A percentile compares a stretch with the other conserved stretches of the same genome.
These are phyloP conservation scores for Boletus fagicola DNA, from an alignment of 768 basidiomycete genomes.

Conservation along the genomic window DNA sequence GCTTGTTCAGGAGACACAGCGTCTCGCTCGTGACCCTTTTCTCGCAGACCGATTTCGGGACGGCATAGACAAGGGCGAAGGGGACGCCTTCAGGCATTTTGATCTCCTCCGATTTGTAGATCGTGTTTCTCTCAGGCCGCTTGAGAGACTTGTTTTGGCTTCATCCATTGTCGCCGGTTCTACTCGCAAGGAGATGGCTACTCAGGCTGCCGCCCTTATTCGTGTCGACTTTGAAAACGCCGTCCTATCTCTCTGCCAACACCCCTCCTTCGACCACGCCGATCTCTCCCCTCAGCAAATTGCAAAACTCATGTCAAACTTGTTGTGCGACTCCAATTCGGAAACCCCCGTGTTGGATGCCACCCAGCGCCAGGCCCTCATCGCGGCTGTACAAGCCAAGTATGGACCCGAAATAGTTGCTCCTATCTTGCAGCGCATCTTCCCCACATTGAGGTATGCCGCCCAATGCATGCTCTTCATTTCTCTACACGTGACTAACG, in stretches of 20 bases:
- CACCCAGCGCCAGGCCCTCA: slow-evolving; percentile 70
- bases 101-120: slow-evolving; percentile 82
- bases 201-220: slow-evolving; percentile 63
- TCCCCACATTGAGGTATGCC: slow-evolving; percentile 70
- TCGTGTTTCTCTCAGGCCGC: slow-evolving; percentile 73
- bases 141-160: slow-evolving; percentile 76
- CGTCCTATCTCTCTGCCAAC: slow-evolving; percentile 69
- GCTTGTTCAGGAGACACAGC: slow-evolving; percentile 83
- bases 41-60: slow-evolving; percentile 89
- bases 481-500: slow-evolving; percentile 14
- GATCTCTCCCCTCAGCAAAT: slow-evolving; percentile 74
- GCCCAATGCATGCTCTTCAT: slow-evolving; percentile 10
- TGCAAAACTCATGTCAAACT: slow-evolving; percentile 75
- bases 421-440: slow-evolving; percentile 71
- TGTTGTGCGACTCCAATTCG: slow-evolving; percentile 66
- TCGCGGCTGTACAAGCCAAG: slow-evolving; percentile 73
- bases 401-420: slow-evolving; percentile 74
- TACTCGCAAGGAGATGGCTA: slow-evolving; percentile 54
- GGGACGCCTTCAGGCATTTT: slow-evolving; percentile 78
- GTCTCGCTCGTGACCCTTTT: slow-evolving; percentile 86
- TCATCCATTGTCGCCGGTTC: slow-evolving; percentile 69
- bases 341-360: slow-evolving; percentile 73
- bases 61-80: slow-evolving; percentile 85
- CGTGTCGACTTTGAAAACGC: slow-evolving; percentile 80
- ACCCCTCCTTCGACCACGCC: slow-evolving; percentile 78